Conservation (phyloP, 1,284 basidiomycete genomes). For the Pulveroboletus sp. region DNA sequence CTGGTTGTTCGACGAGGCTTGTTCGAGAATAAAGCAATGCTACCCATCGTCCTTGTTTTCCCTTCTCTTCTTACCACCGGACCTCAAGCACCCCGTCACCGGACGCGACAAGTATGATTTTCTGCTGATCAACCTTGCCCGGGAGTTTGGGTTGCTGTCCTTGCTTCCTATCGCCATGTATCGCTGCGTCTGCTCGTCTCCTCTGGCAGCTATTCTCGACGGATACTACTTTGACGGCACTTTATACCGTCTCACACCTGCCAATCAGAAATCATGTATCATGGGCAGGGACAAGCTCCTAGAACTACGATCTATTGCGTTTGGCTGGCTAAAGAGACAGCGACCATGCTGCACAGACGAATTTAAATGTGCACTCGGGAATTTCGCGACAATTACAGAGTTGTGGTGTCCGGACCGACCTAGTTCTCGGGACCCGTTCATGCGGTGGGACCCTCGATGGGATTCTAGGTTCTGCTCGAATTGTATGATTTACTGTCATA, state of each 20-base stretch:
- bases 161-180: slow-evolving; percentile 31
- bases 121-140: slow-evolving; percentile 30
- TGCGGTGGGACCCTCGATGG: slow-evolving; percentile 28
- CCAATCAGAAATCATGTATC: slow-evolving; percentile 31
- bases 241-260: slow-evolving; percentile 18
- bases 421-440: slow-evolving; percentile 25
- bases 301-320: slow-evolving; percentile 23
- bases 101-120: slow-evolving; percentile 31
- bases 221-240: slow-evolving; percentile 27
- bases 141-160: slow-evolving; percentile 27
- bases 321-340: slow-evolving; percentile 22
- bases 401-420: slow-evolving; percentile 24
- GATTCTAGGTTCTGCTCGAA: slow-evolving; percentile 27
- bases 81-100: slow-evolving; percentile 21
- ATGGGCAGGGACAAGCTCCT: slow-evolving; percentile 29
- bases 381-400: slow-evolving; percentile 23
- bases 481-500: slow-evolving; percentile 26
- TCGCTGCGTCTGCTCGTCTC: slow-evolving; percentile 23
- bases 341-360: slow-evolving; percentile 24
- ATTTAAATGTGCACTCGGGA: slow-evolving; percentile 25
- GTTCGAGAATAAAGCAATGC: slow-evolving; percentile 23
- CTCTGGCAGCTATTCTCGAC: slow-evolving; percentile 24
- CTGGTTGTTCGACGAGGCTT: slow-evolving; percentile 31
- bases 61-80: slow-evolving; percentile 27
- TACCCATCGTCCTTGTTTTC: slow-evolving; percentile 32